These are phyloP conservation scores for Chrysosporium queenslandicum DNA, from an alignment of 2,329 filamentous ascomycete species.

Conservation along the genomic window DNA sequence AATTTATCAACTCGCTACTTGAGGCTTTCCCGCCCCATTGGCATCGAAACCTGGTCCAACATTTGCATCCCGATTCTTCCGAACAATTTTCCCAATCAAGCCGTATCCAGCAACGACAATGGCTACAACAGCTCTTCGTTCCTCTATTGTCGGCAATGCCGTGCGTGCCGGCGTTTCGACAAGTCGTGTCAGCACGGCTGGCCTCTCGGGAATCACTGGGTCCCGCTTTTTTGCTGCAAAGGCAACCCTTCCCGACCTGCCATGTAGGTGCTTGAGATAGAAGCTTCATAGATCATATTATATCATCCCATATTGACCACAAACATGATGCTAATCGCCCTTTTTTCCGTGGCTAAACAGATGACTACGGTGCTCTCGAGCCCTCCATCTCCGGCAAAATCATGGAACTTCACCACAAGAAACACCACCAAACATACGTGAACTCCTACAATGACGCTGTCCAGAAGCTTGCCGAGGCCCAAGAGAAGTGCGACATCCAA, in stretches of 20 bases:
- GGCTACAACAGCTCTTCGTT: conserved; percentile 40
- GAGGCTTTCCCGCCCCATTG: neutral
- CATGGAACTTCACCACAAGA: conserved; percentile 92
- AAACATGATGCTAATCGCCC: neutral
- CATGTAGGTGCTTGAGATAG: conserved; percentile 60
- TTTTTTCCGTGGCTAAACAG: conserved; percentile 37
- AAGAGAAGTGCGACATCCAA: conserved; percentile 44
- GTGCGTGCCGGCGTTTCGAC: conserved; percentile 52
- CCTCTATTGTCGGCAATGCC: conserved; percentile 62
- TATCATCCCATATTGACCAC: neutral
- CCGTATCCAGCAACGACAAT: conserved; percentile 39
- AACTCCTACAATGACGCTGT: conserved; percentile 74
- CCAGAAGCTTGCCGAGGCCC: conserved; percentile 56
- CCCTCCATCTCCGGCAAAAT: conserved; percentile 73
- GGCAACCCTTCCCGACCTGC: conserved; percentile 82
- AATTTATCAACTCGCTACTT: too few relatives aligned
- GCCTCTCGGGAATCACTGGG: conserved; percentile 55
- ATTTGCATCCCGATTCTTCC: neutral
- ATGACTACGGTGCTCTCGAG: conserved; percentile 95
- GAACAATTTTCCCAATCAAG: neutral
- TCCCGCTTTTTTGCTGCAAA: conserved; percentile 75
- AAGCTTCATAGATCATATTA: too few relatives aligned
- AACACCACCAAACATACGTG: conserved; percentile 91
- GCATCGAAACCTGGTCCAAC: neutral
- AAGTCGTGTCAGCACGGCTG: conserved; percentile 43